Base-by-base conservation (phyloP, 2,329 filamentous ascomycete species). In the Trichoderma sp. region DNA sequence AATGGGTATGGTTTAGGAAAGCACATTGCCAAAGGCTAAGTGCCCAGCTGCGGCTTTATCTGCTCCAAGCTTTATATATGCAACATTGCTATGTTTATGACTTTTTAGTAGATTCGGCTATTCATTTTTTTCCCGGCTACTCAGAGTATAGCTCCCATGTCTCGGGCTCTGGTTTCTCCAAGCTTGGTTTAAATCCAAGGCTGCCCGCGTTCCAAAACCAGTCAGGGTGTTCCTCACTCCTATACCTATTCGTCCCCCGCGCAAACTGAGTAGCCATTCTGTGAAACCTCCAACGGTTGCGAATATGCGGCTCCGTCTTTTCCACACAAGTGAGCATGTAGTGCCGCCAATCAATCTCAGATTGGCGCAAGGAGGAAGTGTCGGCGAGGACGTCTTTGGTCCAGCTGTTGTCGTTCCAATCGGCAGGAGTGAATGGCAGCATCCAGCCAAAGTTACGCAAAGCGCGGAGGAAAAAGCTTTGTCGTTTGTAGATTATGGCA, bases 361-460 rank as follows among this genome's bases (percentile, higher is more conserved):
- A 40, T 6, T 58, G 53, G n/a, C 16, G 53, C 27, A 29, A 58
- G 0, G 52, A 58, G 11, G 63, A 58, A 3, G 52, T 66, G 27
- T 57, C 62, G 35, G 62, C 27, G 4, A 56, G 27, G 7, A 33
- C 7, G 4, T 43, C 35, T 19, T 13, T 27, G 19, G 24, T 52
- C 62, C 62, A 56, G 31, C 31, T 43, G 24, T 65, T 65, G 11
- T 65, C 62, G 16, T 13, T 43, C 62, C 62, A 65, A 16, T 65
- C 62, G 5, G 62, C 62, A 24, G 62, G 62, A 27, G 62, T 65
- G 13, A 65, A 65, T 14, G 62, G 62, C n/a, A 57, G 10, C 62
- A 65, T 65, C 62, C 62, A 65, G 21, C 62, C 62, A 33, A 65
- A 65, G 52, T 65, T 65, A 24, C 62, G 62, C 24, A 65, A 27